Conservation (phyloP, 495 filamentous ascomycete species). For the Chaetomidium leptoderma region DNA sequence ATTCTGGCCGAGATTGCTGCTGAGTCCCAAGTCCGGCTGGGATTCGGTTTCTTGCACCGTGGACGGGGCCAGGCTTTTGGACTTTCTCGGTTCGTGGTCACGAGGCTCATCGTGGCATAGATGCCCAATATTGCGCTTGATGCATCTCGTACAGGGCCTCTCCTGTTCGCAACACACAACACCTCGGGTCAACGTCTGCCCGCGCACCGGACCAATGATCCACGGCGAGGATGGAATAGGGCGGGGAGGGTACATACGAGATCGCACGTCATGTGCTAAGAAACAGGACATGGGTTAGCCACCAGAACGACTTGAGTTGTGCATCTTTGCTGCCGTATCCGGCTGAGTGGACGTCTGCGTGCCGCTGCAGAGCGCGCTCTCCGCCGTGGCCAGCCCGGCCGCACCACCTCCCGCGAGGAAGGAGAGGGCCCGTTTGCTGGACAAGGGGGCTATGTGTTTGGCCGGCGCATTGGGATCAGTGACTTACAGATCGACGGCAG, state of each 20-base stretch:
- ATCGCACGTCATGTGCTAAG: slow-evolving; percentile 99
- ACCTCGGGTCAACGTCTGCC: slow-evolving; percentile 26
- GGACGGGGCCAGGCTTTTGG: slow-evolving; percentile 61
- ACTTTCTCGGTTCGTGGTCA: slow-evolving; percentile 61
- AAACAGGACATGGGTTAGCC: slow-evolving; percentile 31
- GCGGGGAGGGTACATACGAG: slow-evolving; percentile 76
- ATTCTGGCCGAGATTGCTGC: slow-evolving; percentile 39
- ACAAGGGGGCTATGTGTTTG: slow-evolving; percentile 25
- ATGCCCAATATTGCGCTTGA: slow-evolving; percentile 98
- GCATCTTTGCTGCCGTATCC: slow-evolving; percentile 16
- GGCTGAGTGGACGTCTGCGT: slow-evolving; percentile 6
- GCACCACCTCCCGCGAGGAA: background rate
- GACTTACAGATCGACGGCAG: slow-evolving; percentile 96
- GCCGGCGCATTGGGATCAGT: slow-evolving; percentile 29
- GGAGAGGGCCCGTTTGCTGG: slow-evolving; percentile 28
- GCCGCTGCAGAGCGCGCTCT: slow-evolving; percentile 11
- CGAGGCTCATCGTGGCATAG: slow-evolving; percentile 97
- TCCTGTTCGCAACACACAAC: slow-evolving; percentile 53
- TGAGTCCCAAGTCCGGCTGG: slow-evolving; percentile 38
- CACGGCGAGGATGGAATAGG: slow-evolving; percentile 17
- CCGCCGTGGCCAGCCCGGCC: slow-evolving; percentile 7
- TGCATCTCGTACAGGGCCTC: slow-evolving; percentile 93
- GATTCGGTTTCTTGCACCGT: slow-evolving; percentile 51
- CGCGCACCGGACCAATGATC: slow-evolving; percentile 16
- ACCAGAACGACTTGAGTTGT: slow-evolving; percentile 23